Evolutionary conservation across 2,329 filamentous ascomycete species (phyloP), one percentile per base, ranked within the genome.

Genomic region (Apiospora phragmitis): DNA sequence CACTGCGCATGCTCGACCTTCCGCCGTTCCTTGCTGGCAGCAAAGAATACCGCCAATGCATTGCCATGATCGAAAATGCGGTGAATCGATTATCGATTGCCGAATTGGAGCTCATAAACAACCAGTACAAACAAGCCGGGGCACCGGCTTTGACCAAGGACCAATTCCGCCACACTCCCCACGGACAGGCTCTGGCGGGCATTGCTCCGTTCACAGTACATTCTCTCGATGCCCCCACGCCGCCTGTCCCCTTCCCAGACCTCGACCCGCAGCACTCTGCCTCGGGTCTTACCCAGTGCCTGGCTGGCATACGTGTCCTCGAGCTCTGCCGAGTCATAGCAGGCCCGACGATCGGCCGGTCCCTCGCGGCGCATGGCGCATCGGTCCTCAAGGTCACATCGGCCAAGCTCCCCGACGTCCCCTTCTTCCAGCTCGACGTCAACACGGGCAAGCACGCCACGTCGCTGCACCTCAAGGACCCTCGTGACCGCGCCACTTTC

Each of bases 241-340:
- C 86, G 3, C 84, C 85, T 9, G 78, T 80, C 3, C 83, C 82
- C 8, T 75, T 89, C 68, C 71, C 77, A 14, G 35, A 80, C 75
- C 24, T 73, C 73, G 35, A 79, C 77, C 65, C 79, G 78, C 43
- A 51, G 14, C 18, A 68, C 21, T 43, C 51, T 75, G 68, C 79
- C 70, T 76, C 80, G 67, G 72, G 68, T 65, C 76, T 81, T 62
- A 79, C 68, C 55, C 80, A 80, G 14, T 80, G 83, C 75, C 75
- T 89, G 83, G 71, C 85, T 76, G 92, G 92, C 0, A 85, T 94
- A 78, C 92, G 91, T 73, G 92, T 94, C 7, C 85, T 94, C 6
- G 93, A 95, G 77, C 82, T 94, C 41, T 93, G 91, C 77, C 89
- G 92, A 51, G 90, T 94, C 76, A 93, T 94, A 73, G 92, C 92